Percentiles rank a stretch among this genome's conserved stretches.
These are phyloP conservation scores for Trametes cingulata DNA, from an alignment of 768 basidiomycete species.

Conservation along the genomic window DNA sequence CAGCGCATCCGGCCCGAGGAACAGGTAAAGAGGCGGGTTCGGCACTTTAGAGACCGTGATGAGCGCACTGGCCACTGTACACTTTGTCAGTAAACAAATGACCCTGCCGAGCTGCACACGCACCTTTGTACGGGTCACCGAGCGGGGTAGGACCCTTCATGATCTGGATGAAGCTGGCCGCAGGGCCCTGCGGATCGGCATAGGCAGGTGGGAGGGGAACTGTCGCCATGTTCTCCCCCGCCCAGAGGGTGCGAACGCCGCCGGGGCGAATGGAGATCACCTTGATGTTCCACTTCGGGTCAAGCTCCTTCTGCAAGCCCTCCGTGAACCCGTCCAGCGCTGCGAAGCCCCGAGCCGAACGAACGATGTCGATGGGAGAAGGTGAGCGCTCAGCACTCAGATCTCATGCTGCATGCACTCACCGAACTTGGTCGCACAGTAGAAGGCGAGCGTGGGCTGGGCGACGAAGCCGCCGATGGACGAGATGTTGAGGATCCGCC, in stretches of 20 bases:
- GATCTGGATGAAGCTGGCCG: neutral
- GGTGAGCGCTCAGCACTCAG: too few relatives aligned
- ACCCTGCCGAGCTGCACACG: neutral
- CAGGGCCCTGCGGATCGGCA: neutral
- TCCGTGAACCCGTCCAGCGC: conserved; percentile 27
- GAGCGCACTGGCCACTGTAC: neutral
- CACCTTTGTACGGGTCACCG: conserved; percentile 8
- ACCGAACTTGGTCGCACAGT: conserved; percentile 41
- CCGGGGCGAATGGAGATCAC: conserved; percentile 22
- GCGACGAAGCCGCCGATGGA: conserved; percentile 35
- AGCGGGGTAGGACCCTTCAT: neutral
- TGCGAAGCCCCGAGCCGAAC: neutral
- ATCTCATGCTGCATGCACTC: neutral
- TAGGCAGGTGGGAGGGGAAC: conserved; percentile 5
- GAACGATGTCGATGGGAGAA: too few relatives aligned
- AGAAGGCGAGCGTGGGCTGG: conserved; percentile 35
- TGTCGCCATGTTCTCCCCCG: neutral
- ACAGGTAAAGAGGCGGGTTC: conserved; percentile 4
- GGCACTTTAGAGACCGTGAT: conserved; percentile 2
- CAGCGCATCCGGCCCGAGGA: conserved; percentile 2
- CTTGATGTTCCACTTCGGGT: conserved; percentile 26
- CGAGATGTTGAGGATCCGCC: conserved; percentile 35
- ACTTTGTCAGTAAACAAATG: neutral
- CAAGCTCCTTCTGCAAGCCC: conserved; percentile 23
- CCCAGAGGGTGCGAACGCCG: conserved; percentile 27